Conservation (phyloP, 192 early-diverging fungal species). For the Oehlia diaphana region DNA sequence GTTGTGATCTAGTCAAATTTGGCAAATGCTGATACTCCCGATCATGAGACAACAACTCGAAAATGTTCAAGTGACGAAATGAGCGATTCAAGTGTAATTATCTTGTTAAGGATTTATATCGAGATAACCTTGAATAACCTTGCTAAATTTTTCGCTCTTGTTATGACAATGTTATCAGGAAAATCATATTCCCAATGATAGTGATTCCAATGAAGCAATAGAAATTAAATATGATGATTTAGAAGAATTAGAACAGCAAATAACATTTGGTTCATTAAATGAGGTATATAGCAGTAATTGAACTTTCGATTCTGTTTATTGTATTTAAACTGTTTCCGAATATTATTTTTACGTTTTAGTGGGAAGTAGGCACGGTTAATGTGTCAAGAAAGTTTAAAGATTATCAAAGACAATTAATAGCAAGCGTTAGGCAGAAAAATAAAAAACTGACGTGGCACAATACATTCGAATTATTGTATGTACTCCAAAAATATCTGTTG, state of each 20-base stretch:
- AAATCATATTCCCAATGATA: background rate
- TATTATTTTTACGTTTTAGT: conserved; percentile 13
- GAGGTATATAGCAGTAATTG: too few species aligned
- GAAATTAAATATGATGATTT: too few species aligned
- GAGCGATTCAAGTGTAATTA: conserved; percentile 6
- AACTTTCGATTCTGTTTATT: too few species aligned
- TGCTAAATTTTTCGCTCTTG: background rate
- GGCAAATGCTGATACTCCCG: background rate
- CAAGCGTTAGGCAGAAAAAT: conserved; percentile 7
- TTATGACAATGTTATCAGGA: background rate
- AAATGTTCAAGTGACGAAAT: conserved; percentile 19
- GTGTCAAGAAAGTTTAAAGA: conserved; percentile 18
- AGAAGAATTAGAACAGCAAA: too few species aligned
- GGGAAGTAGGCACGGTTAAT: background rate
- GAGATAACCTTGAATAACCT: background rate
- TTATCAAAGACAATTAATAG: conserved; percentile 11
- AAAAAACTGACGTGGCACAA: conserved; percentile 17
- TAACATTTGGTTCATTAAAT: too few species aligned
- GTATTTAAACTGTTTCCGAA: too few species aligned
- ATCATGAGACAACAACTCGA: conserved; percentile 10
- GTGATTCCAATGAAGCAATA: background rate
- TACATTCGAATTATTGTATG: conserved; percentile 22
- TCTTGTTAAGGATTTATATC: conserved; percentile 1
- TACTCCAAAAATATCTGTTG: too few species aligned
- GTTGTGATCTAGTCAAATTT: conserved; percentile 8